phyloP scores from a whole-genome alignment of 202 grass and related monocot genomes.

The Cymbopogon flexuosus region DNA sequence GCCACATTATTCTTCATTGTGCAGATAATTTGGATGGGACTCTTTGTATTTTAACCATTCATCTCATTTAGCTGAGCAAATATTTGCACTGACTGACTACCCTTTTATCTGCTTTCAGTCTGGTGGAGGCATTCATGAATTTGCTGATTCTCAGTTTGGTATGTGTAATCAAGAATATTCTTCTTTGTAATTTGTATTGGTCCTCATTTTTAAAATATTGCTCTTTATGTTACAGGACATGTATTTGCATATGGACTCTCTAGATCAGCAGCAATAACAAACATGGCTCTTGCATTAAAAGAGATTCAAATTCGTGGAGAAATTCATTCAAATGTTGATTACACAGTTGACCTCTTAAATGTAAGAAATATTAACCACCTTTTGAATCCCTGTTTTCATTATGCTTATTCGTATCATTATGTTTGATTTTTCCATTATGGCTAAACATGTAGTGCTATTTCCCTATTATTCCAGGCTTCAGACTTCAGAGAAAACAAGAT shows the following conservation, averaged over 20 bases:
- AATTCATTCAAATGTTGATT: constrained; percentile 86
- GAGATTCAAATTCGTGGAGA: constrained; percentile 80
- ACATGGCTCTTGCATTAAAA: constrained; percentile 77
- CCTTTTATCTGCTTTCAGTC: constrained; percentile 47
- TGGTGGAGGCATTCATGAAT: constrained; percentile 87
- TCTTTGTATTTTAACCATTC: constrained; percentile 6
- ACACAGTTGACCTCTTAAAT: constrained; percentile 77
- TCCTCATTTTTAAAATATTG: neutral
- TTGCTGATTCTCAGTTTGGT: constrained; percentile 88
- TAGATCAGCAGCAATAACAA: constrained; percentile 74
- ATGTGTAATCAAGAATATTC: constrained; percentile 33
- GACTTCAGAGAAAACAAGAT: constrained; percentile 82
- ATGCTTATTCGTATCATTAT: neutral
- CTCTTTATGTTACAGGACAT: constrained; percentile 50
- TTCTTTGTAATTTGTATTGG: neutral
- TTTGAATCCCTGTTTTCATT: neutral
- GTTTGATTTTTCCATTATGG: neutral
- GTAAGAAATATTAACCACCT: constrained; percentile 41
- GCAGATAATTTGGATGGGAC: neutral
- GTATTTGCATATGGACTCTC: constrained; percentile 79
- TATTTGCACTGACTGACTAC: neutral
- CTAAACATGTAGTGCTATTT: constrained; percentile 2
- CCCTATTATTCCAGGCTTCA: constrained; percentile 42
- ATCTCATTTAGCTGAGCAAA: constrained; percentile 25
- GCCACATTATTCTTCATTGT: neutral